Base-by-base conservation (phyloP, 2,329 filamentous ascomycete species). In the Pyrenophora graminea region DNA sequence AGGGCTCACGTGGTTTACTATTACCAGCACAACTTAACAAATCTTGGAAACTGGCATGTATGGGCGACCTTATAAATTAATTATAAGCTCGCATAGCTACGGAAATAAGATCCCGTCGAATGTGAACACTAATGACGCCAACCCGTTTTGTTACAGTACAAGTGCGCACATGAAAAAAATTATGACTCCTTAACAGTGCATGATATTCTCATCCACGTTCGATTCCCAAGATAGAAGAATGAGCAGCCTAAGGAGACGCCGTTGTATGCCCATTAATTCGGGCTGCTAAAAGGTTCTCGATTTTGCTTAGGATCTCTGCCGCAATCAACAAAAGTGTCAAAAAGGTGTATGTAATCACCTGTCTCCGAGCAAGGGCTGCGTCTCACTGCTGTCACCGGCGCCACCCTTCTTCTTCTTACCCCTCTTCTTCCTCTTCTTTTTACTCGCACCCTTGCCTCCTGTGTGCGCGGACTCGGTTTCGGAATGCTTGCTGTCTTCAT, bases 401-500 rank as follows among this genome's bases (percentile, higher is more conserved):
- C 63, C 64, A 31, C 60, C 58, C 54, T 58, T 61, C 61, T 72
- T 71, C 69, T 74, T 74, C 61, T 72, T 72, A 56, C 67, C 65
- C 51, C 62, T 48, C 62, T 66, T 66, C 68, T 74, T 74, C 23
- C 68, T 67, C 62, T 72, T 70, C 56, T 71, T 73, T 42, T 70
- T 71, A 44, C 63, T 54, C 3, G 44, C 57, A 9, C 57, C 53
- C 23, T 68, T 67, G 21, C 58, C 59, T 1, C 58, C 61, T 1
- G 56, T 51, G 36, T 64, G 59, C 31, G 59, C 54, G 4, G 62
- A 65, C 18, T 59, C 57, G 15, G 55, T 55, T 36, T 66, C 63
- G 1, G 63, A 66, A 27, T 60, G 53, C 21, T 51, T 54, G 6
- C 54, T 46, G 21, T 66, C 66, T 39, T 62, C 55, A 3, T 53